Evolutionary conservation across 2,329 filamentous ascomycete species (phyloP).

Genomic region (Niveomyces coronatus): DNA sequence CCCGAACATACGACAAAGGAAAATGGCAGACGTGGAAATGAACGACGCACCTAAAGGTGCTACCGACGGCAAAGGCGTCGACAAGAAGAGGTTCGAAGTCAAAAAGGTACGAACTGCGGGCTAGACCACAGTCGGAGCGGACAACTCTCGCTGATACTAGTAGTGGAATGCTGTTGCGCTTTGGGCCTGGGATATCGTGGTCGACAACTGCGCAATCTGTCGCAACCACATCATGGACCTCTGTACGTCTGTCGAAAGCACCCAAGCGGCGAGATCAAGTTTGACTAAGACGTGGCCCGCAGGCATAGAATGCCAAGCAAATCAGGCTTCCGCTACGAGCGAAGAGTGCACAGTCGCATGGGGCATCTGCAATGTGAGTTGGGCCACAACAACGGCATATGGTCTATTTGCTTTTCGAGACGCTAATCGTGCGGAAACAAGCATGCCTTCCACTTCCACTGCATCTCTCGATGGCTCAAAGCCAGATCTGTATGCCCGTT

Average conservation of each 20-base stretch:
- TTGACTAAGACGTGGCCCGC: conserved; percentile 11
- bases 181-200: conserved; percentile 99
- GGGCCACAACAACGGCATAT: too few relatives aligned
- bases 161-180: conserved; percentile 98
- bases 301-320: conserved; percentile 98
- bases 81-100: conserved; percentile 96
- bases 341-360: conserved; percentile 98
- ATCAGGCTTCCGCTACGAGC: conserved; percentile 92
- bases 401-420: too few relatives aligned
- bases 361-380: conserved; percentile 96
- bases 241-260: conserved; percentile 46
- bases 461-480: conserved; percentile 98
- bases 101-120: conserved; percentile 64
- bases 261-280: neutral
- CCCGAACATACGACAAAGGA: neutral
- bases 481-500: conserved; percentile 96
- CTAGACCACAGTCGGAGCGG: neutral
- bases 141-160: conserved; percentile 14
- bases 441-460: conserved; percentile 99
- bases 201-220: conserved; percentile 99
- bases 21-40: conserved; percentile 96
- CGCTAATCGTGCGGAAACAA: conserved; percentile 33
- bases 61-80: conserved; percentile 39
- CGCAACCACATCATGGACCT: conserved; percentile 99
- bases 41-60: conserved; percentile 61